Evolutionary conservation across 169 alveolate genomes (phyloP).

Genomic region (Cardiosporidium cionae): DNA sequence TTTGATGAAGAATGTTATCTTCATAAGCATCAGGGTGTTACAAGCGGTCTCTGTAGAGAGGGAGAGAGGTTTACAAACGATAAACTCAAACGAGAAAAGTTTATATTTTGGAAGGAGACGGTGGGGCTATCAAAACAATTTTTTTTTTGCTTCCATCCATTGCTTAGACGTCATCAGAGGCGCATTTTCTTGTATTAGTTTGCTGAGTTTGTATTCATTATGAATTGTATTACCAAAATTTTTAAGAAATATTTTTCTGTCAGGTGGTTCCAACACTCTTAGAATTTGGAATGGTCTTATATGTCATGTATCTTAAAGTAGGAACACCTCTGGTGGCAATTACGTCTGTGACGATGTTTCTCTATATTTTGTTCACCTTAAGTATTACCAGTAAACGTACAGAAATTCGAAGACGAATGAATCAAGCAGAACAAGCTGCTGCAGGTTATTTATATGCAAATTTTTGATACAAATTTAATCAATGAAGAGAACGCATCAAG

Average conservation of each 20-base stretch:
- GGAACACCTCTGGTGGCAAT: slow-evolving; percentile 46
- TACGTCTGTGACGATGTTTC: slow-evolving; percentile 39
- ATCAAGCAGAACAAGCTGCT: slow-evolving; percentile 40
- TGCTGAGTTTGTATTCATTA: not conserved
- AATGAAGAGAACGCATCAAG: not conserved
- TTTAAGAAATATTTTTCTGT: slow-evolving; percentile 16
- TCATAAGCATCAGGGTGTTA: not conserved
- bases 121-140: not conserved
- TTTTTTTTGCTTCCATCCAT: not conserved
- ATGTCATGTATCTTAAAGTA: slow-evolving; percentile 31
- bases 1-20: not conserved
- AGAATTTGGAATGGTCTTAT: slow-evolving; percentile 40
- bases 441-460: slow-evolving; percentile 1
- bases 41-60: not conserved
- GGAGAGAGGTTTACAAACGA: not conserved
- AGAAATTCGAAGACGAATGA: slow-evolving; percentile 37
- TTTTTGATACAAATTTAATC: not conserved
- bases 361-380: slow-evolving; percentile 46
- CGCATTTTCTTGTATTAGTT: no score
- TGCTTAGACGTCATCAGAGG: not conserved
- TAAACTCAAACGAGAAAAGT: no score
- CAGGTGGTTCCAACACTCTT: slow-evolving; percentile 49
- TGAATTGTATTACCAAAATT: no score
- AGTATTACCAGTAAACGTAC: slow-evolving; percentile 42
- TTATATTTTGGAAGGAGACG: no score